Evolutionary conservation across 192 early-diverging fungal species (phyloP).

Genomic region (Bifiguratus adelaidae): DNA sequence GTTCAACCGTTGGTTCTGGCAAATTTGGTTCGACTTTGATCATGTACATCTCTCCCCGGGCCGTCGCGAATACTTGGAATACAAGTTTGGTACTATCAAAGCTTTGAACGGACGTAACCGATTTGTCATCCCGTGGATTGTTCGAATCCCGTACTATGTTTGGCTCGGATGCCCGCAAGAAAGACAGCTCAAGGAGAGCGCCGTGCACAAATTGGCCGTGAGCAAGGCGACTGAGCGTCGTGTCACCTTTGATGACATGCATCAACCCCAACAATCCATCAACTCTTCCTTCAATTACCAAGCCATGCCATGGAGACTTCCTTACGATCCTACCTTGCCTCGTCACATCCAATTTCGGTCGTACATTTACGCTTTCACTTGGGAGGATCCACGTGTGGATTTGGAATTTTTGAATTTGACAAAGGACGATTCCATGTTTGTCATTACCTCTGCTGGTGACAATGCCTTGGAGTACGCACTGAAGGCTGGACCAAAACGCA

Average conservation of each 20-base stretch:
- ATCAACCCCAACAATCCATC: neutral
- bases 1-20: constrained; percentile 78
- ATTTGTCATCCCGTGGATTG: constrained; percentile 54
- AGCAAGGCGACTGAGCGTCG: neutral
- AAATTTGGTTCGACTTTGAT: constrained; percentile 80
- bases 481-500: constrained; percentile 49
- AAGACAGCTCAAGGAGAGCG: constrained; percentile 8
- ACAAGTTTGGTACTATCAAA: constrained; percentile 71
- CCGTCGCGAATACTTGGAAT: constrained; percentile 78
- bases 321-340: constrained; percentile 38
- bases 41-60: constrained; percentile 70
- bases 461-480: constrained; percentile 72
- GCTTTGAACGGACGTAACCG: constrained; percentile 60
- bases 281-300: constrained; percentile 13
- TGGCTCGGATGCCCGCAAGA: constrained; percentile 62
- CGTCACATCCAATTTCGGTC: constrained; percentile 65
- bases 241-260: neutral
- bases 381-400: constrained; percentile 76
- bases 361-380: constrained; percentile 82
- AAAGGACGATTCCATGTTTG: constrained; percentile 58
- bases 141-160: constrained; percentile 82
- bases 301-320: constrained; percentile 29
- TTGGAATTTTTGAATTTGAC: constrained; percentile 55
- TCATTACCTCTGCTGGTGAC: constrained; percentile 77
- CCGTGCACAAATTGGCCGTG: neutral